These are phyloP conservation scores for Hanseniaspora hatyaiensis DNA, from an alignment of 805 yeast genomes.

Conservation along the genomic window DNA sequence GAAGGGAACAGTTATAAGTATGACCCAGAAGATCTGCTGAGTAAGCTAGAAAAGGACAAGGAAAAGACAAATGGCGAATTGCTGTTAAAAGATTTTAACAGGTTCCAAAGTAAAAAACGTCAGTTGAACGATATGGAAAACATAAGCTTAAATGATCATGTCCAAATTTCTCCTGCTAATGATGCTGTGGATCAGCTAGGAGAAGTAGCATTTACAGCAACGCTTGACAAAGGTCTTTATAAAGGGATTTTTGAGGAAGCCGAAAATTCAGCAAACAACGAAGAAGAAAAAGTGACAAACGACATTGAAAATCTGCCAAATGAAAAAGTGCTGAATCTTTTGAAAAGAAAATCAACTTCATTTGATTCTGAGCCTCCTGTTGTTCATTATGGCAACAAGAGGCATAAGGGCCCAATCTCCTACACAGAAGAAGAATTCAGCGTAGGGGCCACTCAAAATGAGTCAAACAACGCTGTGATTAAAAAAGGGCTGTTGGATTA, in stretches of 20 bases:
- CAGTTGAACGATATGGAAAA: background rate
- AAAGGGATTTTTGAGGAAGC: constrained; percentile 13
- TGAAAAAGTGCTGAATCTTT: too few species aligned
- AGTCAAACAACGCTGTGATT: background rate
- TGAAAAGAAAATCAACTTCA: constrained; percentile 4
- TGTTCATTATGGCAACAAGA: constrained; percentile 3
- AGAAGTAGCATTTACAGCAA: background rate
- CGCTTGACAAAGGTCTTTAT: background rate
- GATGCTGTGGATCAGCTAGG: background rate
- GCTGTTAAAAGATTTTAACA: constrained; percentile 6
- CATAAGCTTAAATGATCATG: background rate
- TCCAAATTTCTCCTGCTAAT: too few species aligned
- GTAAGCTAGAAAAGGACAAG: constrained; percentile 1
- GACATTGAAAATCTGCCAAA: background rate
- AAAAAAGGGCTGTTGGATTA: constrained; percentile 12
- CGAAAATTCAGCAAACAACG: background rate
- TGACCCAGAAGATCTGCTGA: constrained; percentile 1
- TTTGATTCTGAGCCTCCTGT: constrained; percentile 12
- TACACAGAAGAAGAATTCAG: constrained; percentile 10
- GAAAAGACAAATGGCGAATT: background rate
- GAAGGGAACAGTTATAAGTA: constrained; percentile 10
- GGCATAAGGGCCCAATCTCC: constrained; percentile 1
- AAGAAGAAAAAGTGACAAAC: background rate
- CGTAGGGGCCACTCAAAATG: constrained; percentile 9
- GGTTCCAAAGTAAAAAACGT: constrained; percentile 8